Base-by-base conservation (phyloP, 352 stramenopile species). In the Pythium grandisporangium region DNA sequence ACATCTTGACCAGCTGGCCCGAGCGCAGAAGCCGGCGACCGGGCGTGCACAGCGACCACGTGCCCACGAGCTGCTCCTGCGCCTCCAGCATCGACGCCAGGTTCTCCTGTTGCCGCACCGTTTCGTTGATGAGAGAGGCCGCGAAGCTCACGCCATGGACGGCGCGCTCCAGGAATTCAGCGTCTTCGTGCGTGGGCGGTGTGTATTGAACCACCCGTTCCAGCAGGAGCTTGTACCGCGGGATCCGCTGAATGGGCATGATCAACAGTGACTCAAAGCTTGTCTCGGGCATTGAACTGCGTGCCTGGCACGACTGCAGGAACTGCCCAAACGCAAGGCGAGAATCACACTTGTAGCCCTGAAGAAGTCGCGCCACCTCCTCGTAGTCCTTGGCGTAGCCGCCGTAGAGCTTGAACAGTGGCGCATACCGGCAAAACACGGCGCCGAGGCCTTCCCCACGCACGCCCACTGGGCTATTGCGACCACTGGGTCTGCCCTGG, bases 231-330 rank as follows among this genome's bases (percentile, higher is more conserved):
- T 95, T 93, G 58, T 97, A 97, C 1, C 86, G 66, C 16, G 88
- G 88, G 26, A 97, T 92, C 5, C 88, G 75, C 57, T 97, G 88
- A 20, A 97, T 91, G 0, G 88, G 88, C 69, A 93, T 92, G 51
- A 97, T 96, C 25, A 97, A 48, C 25, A 95, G 48, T 34, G 77
- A 93, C 37, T 92, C 75, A 37, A 95, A 93, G 42, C 55, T 70
- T 42, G 87, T 80, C 11, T 60, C 37, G 2, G 63, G 79, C 17
- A 64, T 57, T n/a, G n/a, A n/a, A 37, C 74, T 86, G 36, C 60
- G 58, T 10, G 42, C 44, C 24, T 67, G 60, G 45, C 77, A 93
- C 7, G 37, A 55, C 38, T 84, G 64, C 16, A 93, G 46, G 27
- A 88, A 81, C 8, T 52, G 45, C 0, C 58, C 60, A 36, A 86